Percentiles rank a stretch among this genome's conserved stretches.
Evolutionary conservation across 805 yeast species (phyloP).

Genomic region (Barnettozyma californica): DNA sequence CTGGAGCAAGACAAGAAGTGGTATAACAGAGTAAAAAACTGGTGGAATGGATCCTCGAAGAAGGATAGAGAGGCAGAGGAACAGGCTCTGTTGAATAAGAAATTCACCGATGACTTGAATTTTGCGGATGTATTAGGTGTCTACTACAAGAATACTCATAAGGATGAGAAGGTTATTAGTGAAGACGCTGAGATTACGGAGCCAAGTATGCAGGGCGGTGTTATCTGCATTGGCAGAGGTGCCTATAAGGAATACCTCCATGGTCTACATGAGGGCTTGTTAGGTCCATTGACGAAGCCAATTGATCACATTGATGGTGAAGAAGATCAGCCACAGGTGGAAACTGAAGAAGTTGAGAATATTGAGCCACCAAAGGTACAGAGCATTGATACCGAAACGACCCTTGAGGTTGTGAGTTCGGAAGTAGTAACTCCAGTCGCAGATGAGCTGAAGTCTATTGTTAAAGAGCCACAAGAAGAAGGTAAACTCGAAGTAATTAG

Average conservation of each 20-base stretch:
- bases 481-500: slow-evolving; percentile 8
- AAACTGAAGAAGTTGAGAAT: slow-evolving; percentile 5
- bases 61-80: slow-evolving; percentile 13
- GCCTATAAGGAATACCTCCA: slow-evolving; percentile 87
- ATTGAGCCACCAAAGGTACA: slow-evolving; percentile 8
- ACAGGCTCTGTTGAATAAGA: slow-evolving; percentile 18
- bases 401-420: background rate
- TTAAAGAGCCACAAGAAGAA: slow-evolving; percentile 10
- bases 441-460: slow-evolving; percentile 2
- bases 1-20: slow-evolving; percentile 18
- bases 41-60: slow-evolving; percentile 6
- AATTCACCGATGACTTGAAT: slow-evolving; percentile 30
- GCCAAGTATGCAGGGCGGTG: slow-evolving; percentile 66
- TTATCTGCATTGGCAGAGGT: slow-evolving; percentile 90
- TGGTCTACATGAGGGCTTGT: slow-evolving; percentile 90
- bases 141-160: slow-evolving; percentile 32
- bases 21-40: slow-evolving; percentile 14
- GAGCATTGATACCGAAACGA: slow-evolving; percentile 1
- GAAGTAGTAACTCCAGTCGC: background rate
- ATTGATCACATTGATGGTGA: slow-evolving; percentile 18
- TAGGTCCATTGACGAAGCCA: slow-evolving; percentile 78
- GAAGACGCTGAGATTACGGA: slow-evolving; percentile 44
- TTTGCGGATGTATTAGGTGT: slow-evolving; percentile 53
- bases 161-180: slow-evolving; percentile 26
- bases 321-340: slow-evolving; percentile 1